These are phyloP conservation scores for Aspergillus steynii DNA, from an alignment of 495 filamentous ascomycete genomes.

Conservation along the genomic window DNA sequence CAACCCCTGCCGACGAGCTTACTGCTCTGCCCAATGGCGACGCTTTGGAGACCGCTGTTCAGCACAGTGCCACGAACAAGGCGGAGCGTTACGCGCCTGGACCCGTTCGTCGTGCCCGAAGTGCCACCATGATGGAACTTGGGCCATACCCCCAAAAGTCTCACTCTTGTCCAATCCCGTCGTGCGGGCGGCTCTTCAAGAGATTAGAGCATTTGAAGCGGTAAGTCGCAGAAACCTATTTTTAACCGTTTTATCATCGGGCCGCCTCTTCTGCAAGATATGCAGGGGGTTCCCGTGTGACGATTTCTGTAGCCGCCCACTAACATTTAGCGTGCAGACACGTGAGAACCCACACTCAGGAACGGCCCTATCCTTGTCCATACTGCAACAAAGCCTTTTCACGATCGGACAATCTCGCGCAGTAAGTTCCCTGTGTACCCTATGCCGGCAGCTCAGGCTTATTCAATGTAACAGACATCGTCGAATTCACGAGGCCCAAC, in stretches of 20 bases:
- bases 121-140: conserved; percentile 94
- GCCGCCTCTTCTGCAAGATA: conserved; percentile 8
- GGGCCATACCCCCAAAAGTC: conserved; percentile 97
- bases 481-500: conserved; percentile 84
- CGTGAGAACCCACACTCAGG: conserved; percentile 98
- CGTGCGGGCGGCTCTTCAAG: conserved; percentile 97
- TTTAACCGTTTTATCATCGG: conserved; percentile 18
- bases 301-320: conserved; percentile 59
- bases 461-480: conserved; percentile 64
- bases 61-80: conserved; percentile 59
- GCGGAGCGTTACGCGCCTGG: conserved; percentile 65
- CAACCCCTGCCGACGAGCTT: conserved; percentile 68
- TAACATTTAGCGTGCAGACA: conserved; percentile 68
- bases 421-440: conserved; percentile 60
- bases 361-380: conserved; percentile 94
- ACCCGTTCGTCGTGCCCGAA: conserved; percentile 85
- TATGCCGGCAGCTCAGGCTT: conserved; percentile 3
- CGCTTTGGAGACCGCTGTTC: conserved; percentile 54
- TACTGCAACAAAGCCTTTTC: conserved; percentile 99
- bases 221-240: conserved; percentile 57
- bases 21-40: conserved; percentile 64
- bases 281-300: conserved; percentile 23
- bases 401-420: conserved; percentile 95
- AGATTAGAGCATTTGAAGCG: conserved; percentile 98
- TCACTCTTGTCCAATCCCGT: conserved; percentile 98